Base-by-base conservation (phyloP, 2,329 filamentous ascomycete species). In the Ascosphaera aggregata region DNA sequence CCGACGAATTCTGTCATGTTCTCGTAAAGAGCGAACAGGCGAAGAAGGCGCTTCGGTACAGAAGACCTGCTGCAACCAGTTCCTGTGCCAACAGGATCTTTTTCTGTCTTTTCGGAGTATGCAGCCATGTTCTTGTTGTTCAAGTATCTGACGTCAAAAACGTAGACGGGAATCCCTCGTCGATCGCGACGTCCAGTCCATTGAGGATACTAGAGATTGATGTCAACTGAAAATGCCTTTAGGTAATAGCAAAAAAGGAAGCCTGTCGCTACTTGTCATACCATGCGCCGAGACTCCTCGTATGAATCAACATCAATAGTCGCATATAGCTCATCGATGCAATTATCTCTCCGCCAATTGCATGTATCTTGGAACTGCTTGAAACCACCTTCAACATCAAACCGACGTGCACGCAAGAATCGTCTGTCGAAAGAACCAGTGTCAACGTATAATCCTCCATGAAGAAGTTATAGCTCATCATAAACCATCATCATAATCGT, bases 21-120 rank as follows among this genome's bases (percentile, higher is more conserved):
- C 61, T 95, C 86, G 62, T 95, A 95, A 13, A 94, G 66, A 1
- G 85, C 82, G 54, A 93, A 93, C 3, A 95, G 67, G 18, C 82
- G 79, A 39, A 94, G 65, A 51, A 93, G 69, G 51, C 81, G 81
- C 18, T 76, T 63, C 0, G 79, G 69, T 1, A 60, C 55, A 40
- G 43, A 44, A 60, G 63, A 48, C 42, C 57, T 54, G 38, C 56
- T 51, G 11, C 11, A 27, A 43, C 46, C 36, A 43, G 42, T 41
- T 49, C 48, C 43, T 47, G 47, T 19, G 43, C 43, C 17, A 48
- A 43, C 18, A 61, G 61, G 34, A 62, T 60, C 51, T 77, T 79
- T 27, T 5, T 27, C 22, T 5, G 22, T 11, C 22, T 27, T 27
- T 11, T 27, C 22, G 52, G 86, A 79, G 59, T 93, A 92, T 41